phyloP scores from a whole-genome alignment of 139 green algal species.

The Zygnema circumcarinatum region DNA sequence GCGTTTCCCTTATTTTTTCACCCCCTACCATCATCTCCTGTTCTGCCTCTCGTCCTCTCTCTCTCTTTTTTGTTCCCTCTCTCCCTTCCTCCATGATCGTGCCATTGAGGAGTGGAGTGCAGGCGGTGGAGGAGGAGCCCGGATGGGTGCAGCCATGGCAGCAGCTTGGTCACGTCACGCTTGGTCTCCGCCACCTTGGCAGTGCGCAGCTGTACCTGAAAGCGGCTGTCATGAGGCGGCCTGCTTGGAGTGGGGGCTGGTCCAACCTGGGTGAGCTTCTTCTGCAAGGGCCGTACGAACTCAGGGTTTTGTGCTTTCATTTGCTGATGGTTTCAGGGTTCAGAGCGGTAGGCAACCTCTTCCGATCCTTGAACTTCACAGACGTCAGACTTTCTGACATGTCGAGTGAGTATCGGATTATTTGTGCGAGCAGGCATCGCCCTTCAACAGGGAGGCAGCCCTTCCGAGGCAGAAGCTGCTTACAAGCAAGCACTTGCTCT shows the following conservation, averaged over 20 bases:
- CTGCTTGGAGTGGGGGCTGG: neutral
- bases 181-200: neutral
- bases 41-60: neutral
- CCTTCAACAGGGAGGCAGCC: neutral
- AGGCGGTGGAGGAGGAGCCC: conserved; percentile 21
- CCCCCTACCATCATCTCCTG: neutral
- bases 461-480: neutral
- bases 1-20: neutral
- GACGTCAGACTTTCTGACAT: too few species aligned
- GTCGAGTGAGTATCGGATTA: too few species aligned
- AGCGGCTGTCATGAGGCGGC: neutral
- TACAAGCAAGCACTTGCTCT: conserved; percentile 22
- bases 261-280: conserved; percentile 24
- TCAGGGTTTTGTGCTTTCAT: too few species aligned
- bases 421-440: neutral
- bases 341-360: too few species aligned
- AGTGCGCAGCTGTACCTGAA: neutral
- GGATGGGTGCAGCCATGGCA: neutral
- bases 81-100: neutral
- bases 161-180: neutral
- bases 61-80: conserved; percentile 17
- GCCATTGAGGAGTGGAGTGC: neutral
- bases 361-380: too few species aligned
- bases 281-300: too few species aligned
- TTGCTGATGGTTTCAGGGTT: too few species aligned